Conservation (phyloP, 2,329 filamentous ascomycete species). For the Verticillium tricorpus region DNA sequence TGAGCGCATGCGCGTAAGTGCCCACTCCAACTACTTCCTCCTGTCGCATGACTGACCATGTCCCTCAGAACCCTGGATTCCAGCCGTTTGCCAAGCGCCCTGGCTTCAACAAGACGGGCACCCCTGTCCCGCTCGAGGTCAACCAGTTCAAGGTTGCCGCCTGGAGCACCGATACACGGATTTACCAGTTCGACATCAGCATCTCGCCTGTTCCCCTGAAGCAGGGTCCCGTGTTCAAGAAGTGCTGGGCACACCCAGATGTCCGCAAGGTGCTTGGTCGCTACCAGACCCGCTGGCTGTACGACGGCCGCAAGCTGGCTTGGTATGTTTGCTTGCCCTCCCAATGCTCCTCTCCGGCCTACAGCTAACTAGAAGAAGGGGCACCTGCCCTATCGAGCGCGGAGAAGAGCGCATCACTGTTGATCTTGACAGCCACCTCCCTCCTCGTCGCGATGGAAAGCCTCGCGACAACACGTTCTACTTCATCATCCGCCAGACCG, state of each 20-base stretch:
- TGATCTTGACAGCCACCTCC: conserved; percentile 67
- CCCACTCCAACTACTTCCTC: neutral
- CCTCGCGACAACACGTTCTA: conserved; percentile 44
- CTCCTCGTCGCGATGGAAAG: conserved; percentile 24
- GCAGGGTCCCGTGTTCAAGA: conserved; percentile 60
- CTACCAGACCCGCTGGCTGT: conserved; percentile 57
- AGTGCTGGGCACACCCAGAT: conserved; percentile 66
- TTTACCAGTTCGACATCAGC: conserved; percentile 81
- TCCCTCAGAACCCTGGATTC: conserved; percentile 16
- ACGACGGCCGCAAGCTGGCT: conserved; percentile 78
- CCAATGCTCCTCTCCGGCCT: neutral
- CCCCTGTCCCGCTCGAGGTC: conserved; percentile 49
- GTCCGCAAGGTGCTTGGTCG: conserved; percentile 52
- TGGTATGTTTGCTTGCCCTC: conserved; percentile 55
- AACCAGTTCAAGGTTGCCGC: conserved; percentile 71
- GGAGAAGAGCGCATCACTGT: conserved; percentile 55
- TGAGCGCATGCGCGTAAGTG: conserved; percentile 22
- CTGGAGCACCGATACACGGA: conserved; percentile 51
- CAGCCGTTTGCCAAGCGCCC: conserved; percentile 42
- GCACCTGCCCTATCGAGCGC: conserved; percentile 33
- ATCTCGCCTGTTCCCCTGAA: conserved; percentile 62
- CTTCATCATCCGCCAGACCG: conserved; percentile 60
- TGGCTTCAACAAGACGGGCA: conserved; percentile 54
- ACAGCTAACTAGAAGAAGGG: conserved; percentile 21
- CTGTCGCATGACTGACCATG: conserved; percentile 10